Conservation (phyloP, 805 yeast genomes). For the Candida patagonica region DNA sequence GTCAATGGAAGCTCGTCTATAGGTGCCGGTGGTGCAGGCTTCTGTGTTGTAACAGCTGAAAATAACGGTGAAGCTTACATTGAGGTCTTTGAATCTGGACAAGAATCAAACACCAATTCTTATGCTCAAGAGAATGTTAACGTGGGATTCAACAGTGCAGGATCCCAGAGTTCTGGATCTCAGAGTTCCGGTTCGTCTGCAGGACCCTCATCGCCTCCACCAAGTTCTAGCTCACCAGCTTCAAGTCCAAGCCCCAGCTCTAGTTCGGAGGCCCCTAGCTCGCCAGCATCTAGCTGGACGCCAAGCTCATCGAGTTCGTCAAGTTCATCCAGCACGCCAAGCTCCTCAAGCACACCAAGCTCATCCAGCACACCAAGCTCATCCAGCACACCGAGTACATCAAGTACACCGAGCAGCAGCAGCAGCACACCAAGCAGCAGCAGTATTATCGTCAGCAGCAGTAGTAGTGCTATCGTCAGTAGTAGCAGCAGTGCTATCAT, state of each 20-base stretch:
- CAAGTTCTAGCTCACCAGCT: neutral
- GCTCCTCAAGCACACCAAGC: neutral
- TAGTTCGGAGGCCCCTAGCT: conserved; percentile 1
- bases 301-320: neutral
- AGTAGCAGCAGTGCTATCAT: too few relatives aligned
- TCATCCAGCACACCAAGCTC: conserved; percentile 3
- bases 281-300: neutral
- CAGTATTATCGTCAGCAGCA: too few relatives aligned
- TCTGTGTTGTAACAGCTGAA: conserved; percentile 74
- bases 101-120: conserved; percentile 1
- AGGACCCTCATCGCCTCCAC: neutral
- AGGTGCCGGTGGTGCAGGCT: conserved; percentile 63
- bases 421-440: too few relatives aligned
- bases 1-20: conserved; percentile 35
- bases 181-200: conserved; percentile 1
- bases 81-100: conserved; percentile 49
- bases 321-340: neutral
- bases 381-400: conserved; percentile 2
- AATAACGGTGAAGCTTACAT: conserved; percentile 56
- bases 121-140: neutral
- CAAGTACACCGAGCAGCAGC: conserved; percentile 6
- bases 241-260: conserved; percentile 1
- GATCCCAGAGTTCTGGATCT: neutral
- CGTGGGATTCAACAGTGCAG: neutral
- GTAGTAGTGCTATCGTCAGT: too few relatives aligned